Evolutionary conservation across 2,329 filamentous ascomycete species (phyloP).

Genomic region (Neoscytalidium dimidiatum): DNA sequence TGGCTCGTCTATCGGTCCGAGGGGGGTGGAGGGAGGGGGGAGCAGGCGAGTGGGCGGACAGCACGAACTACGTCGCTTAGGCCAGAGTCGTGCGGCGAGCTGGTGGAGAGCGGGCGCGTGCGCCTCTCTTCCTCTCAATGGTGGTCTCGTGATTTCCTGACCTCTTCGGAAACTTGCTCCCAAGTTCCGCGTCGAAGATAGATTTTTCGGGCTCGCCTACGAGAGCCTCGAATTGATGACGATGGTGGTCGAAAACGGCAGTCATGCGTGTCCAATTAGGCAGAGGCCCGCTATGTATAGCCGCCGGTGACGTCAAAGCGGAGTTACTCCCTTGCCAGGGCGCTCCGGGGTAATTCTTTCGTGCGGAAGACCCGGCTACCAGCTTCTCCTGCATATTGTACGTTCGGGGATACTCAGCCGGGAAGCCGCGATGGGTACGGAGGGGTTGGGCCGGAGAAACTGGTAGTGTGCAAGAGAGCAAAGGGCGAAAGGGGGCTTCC

Average conservation of each 20-base stretch:
- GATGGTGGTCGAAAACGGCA: not conserved
- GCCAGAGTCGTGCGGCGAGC: not conserved
- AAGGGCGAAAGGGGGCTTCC: not conserved
- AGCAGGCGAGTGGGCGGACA: no score
- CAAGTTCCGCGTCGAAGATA: not conserved
- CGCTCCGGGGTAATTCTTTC: not conserved
- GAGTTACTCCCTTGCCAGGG: not conserved
- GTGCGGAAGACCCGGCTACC: not conserved
- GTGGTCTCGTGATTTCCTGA: not conserved
- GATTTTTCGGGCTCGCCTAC: not conserved
- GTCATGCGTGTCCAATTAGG: not conserved
- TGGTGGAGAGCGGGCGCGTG: not conserved
- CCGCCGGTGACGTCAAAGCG: not conserved
- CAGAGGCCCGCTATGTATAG: not conserved
- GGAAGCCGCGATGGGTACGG: not conserved
- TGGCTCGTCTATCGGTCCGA: not conserved
- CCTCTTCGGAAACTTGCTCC: not conserved
- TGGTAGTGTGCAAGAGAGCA: not conserved
- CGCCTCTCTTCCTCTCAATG: no score
- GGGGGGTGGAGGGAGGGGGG: no score
- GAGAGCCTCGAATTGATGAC: not conserved
- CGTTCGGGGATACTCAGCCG: not conserved
- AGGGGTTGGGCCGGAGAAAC: not conserved
- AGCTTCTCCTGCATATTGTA: not conserved
- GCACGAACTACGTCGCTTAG: not conserved